phyloP scores from a whole-genome alignment of 2,329 filamentous ascomycete genomes.

The Apiospora arundinis region DNA sequence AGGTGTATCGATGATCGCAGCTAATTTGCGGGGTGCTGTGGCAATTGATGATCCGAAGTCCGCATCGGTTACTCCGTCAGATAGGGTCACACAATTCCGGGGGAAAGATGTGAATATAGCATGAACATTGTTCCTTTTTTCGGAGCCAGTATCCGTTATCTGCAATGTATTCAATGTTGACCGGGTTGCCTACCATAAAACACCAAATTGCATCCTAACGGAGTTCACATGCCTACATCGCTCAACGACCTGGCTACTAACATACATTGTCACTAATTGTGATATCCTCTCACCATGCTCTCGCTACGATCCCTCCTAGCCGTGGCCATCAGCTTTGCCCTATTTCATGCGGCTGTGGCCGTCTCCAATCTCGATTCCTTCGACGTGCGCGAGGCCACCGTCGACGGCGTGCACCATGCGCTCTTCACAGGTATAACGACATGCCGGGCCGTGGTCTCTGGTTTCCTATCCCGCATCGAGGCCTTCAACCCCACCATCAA shows the following conservation, averaged over 20 bases:
- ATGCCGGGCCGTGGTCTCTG: conserved; percentile 59
- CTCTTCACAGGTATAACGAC: conserved; percentile 59
- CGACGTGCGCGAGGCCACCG: conserved; percentile 63
- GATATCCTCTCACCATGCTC: neutral
- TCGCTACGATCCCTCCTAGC: neutral
- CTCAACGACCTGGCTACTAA: neutral
- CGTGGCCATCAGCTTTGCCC: neutral
- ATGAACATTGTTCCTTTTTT: too few species aligned
- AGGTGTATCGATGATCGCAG: too few species aligned
- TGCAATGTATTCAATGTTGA: neutral
- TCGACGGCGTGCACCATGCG: conserved; percentile 60
- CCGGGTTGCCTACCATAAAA: neutral
- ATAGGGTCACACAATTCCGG: neutral
- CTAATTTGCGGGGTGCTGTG: neutral
- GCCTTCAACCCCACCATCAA: conserved; percentile 62
- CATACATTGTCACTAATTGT: neutral
- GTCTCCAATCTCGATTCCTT: conserved; percentile 39
- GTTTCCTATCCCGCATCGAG: conserved; percentile 64
- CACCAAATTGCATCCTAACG: neutral
- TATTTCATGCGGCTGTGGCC: neutral
- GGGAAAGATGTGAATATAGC: neutral
- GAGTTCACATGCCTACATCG: neutral
- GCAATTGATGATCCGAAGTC: neutral
- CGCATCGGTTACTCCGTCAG: neutral
- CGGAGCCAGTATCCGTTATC: neutral